Conservation (phyloP, 345 rosid genomes). For the Brassica cretica region DNA sequence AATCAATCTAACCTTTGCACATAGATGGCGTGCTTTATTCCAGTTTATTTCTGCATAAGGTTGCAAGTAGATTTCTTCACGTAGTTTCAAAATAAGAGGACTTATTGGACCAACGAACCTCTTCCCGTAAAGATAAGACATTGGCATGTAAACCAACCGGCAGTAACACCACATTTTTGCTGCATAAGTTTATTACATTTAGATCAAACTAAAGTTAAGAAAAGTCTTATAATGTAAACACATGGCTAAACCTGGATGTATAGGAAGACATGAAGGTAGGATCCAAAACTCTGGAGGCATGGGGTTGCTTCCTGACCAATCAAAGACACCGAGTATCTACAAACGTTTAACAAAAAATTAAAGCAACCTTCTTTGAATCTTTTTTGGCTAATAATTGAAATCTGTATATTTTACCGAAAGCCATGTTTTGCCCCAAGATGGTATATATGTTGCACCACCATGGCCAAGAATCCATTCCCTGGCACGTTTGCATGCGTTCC, state of each 20-base stretch:
- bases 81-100: constrained; percentile 50
- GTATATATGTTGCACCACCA: constrained; percentile 47
- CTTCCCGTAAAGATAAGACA: constrained; percentile 68
- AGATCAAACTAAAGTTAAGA: background rate
- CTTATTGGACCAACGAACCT: constrained; percentile 60
- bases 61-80: constrained; percentile 54
- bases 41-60: constrained; percentile 57
- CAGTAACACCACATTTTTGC: constrained; percentile 68
- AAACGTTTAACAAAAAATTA: constrained; percentile 3
- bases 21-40: constrained; percentile 49
- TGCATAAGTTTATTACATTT: constrained; percentile 26
- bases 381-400: background rate
- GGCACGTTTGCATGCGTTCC: constrained; percentile 42
- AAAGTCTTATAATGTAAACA: too few relatives aligned
- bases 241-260: constrained; percentile 52
- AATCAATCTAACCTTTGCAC: constrained; percentile 46
- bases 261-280: constrained; percentile 55
- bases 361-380: background rate
- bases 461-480: constrained; percentile 50
- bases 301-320: constrained; percentile 63
- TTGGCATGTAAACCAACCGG: constrained; percentile 69
- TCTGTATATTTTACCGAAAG: constrained; percentile 18
- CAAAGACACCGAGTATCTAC: constrained; percentile 50
- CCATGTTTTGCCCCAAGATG: constrained; percentile 60
- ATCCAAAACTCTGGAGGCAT: constrained; percentile 79